A percentile compares a stretch with the other conserved stretches of the same genome.
Evolutionary conservation across 805 yeast genomes (phyloP).

Genomic region (Pichia paraexigua): DNA sequence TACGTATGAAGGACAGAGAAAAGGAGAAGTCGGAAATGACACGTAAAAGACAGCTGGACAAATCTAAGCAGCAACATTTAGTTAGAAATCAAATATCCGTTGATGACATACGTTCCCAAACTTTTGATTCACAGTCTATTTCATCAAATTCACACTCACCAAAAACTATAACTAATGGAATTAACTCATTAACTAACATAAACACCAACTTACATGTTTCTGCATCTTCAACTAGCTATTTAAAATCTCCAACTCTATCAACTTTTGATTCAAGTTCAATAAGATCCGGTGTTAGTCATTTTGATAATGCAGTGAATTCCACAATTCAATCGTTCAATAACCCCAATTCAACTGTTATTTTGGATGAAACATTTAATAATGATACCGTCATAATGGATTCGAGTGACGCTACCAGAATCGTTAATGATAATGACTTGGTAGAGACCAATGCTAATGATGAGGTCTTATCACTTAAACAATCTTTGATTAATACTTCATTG

Average conservation of each 20-base stretch:
- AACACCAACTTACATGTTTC: background rate
- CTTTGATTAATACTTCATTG: background rate
- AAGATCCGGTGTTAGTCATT: background rate
- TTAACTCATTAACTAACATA: background rate
- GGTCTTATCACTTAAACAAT: background rate
- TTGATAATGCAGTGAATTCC: background rate
- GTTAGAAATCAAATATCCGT: background rate
- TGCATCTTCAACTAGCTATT: background rate
- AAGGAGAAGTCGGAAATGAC: background rate
- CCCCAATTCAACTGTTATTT: background rate
- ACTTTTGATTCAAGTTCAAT: background rate
- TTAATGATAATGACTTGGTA: background rate
- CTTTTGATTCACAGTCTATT: background rate
- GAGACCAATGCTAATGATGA: background rate
- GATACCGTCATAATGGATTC: background rate
- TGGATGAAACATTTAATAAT: background rate
- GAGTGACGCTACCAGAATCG: background rate
- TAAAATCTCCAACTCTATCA: background rate
- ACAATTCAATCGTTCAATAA: background rate
- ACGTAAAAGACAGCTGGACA: background rate
- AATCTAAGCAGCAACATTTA: background rate
- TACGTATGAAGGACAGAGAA: constrained; percentile 2
- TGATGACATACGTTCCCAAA: background rate
- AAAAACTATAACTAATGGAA: background rate
- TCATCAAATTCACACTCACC: background rate